These are phyloP conservation scores for Trametes maxima DNA, from an alignment of 768 basidiomycete genomes.

Conservation along the genomic window DNA sequence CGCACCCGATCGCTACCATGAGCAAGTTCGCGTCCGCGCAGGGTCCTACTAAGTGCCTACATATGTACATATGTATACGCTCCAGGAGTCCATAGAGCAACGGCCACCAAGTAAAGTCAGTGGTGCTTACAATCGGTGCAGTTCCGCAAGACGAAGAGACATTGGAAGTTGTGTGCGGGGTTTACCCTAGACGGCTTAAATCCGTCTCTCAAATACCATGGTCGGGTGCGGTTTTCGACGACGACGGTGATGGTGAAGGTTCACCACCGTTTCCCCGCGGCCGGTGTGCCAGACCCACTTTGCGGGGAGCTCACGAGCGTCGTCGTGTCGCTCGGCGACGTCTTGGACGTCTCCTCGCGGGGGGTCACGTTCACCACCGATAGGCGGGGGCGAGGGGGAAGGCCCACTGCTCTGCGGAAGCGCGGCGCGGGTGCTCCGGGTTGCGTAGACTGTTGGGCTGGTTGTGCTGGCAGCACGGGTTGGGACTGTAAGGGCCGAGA, in stretches of 20 bases:
- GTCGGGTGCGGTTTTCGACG: neutral
- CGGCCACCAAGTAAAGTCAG: too few relatives aligned
- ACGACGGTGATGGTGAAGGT: neutral
- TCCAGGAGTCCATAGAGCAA: neutral
- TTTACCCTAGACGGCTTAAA: neutral
- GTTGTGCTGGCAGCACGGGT: neutral
- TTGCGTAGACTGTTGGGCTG: neutral
- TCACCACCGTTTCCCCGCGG: slow-evolving; percentile 13
- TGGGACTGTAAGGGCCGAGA: neutral
- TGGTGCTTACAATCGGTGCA: neutral
- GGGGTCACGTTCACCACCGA: slow-evolving; percentile 14
- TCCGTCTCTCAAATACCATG: neutral
- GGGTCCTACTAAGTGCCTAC: neutral
- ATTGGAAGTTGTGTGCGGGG: neutral
- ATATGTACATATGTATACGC: neutral
- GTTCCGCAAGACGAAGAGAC: neutral
- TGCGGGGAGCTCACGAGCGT: slow-evolving; percentile 18
- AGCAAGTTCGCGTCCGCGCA: neutral
- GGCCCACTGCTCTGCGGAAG: slow-evolving; percentile 26
- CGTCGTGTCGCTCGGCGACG: slow-evolving; percentile 17
- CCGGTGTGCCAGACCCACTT: slow-evolving; percentile 19
- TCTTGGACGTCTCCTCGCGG: slow-evolving; percentile 8
- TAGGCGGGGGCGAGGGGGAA: slow-evolving; percentile 33
- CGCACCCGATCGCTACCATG: neutral
- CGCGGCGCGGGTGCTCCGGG: slow-evolving; percentile 7